Conservation (phyloP, 306 rosid species). For the Quercus ilex region DNA sequence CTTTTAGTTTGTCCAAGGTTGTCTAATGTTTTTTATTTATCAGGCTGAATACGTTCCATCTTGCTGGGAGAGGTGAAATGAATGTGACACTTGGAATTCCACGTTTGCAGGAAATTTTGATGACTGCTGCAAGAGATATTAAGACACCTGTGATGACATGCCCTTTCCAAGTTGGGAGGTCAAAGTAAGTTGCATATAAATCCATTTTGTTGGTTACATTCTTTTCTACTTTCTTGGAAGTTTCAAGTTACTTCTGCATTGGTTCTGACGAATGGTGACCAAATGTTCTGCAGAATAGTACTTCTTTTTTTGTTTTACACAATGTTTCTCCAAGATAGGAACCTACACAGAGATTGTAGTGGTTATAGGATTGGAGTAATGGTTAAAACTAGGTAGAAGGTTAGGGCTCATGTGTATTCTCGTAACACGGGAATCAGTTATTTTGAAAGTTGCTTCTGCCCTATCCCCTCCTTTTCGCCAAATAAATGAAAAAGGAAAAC, state of each 20-base stretch:
- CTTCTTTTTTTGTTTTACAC: neutral
- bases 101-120: conserved; percentile 82
- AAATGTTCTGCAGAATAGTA: neutral
- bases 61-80: conserved; percentile 97
- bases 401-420: neutral
- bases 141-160: conserved; percentile 95
- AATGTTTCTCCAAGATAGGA: neutral
- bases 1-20: neutral
- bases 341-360: neutral
- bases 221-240: neutral
- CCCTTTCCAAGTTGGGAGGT: conserved; percentile 56
- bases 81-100: conserved; percentile 98
- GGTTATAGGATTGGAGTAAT: neutral
- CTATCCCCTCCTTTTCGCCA: neutral
- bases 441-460: neutral
- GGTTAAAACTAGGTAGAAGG: neutral
- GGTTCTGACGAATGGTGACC: neutral
- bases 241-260: neutral
- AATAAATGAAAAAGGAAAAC: neutral
- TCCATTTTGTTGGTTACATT: neutral
- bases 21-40: neutral
- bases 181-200: conserved; percentile 56
- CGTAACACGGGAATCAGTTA: neutral
- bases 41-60: conserved; percentile 93
- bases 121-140: conserved; percentile 68